Evolutionary conservation across 106 monocot genomes (phyloP).

Genomic region (Phalaenopsis aphrodite): DNA sequence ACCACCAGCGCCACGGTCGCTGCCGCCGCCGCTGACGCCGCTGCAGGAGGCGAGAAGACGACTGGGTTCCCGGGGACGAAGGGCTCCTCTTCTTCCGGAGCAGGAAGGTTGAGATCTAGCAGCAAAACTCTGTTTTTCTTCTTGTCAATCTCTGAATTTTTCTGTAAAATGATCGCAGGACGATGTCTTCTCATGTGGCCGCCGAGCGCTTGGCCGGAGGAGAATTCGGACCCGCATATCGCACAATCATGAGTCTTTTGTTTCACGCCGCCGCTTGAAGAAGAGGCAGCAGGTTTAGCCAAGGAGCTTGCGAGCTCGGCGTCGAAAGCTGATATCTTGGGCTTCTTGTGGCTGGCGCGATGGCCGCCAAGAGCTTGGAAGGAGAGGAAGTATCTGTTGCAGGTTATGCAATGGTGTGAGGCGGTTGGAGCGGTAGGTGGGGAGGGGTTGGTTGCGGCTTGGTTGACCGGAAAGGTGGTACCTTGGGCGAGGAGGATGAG

Average conservation of each 20-base stretch:
- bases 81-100: constrained; percentile 33
- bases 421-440: background rate
- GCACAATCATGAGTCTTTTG: constrained; percentile 40
- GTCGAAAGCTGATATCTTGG: background rate
- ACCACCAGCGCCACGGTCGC: constrained; percentile 19
- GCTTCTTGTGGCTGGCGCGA: constrained; percentile 63
- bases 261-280: background rate
- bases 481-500: constrained; percentile 71
- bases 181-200: constrained; percentile 95
- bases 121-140: constrained; percentile 27
- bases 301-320: background rate
- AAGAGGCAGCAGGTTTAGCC: background rate
- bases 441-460: background rate
- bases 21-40: background rate
- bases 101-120: constrained; percentile 66
- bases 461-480: background rate
- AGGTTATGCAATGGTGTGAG: background rate
- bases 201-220: constrained; percentile 89
- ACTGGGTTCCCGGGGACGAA: background rate
- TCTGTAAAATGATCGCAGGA: constrained; percentile 3
- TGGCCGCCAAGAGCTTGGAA: constrained; percentile 63
- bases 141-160: background rate
- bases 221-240: constrained; percentile 74
- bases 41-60: constrained; percentile 6
- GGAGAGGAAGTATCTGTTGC: constrained; percentile 24